Evolutionary conservation across 371 early-diverging fungal species (phyloP), one percentile per base, ranked within the genome.

Genomic region (Basidiobolus meristosporus): DNA sequence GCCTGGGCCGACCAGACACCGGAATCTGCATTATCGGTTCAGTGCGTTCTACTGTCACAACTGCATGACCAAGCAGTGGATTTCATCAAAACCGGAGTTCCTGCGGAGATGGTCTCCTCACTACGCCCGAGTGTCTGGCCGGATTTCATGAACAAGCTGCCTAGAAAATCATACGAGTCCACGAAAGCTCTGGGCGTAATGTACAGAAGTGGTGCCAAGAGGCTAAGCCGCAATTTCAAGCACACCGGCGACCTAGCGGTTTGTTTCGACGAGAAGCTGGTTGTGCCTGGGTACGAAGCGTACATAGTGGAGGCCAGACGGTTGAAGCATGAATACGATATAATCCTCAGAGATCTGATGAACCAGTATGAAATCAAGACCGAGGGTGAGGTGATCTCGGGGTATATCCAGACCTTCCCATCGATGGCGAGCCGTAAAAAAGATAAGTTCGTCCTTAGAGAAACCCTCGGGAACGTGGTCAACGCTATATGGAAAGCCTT

Each of bases 141-240:
- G 0, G 84, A 84, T 48, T 89, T 79, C 44, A 81, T 89, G 84
- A 65, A 80, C 38, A 76, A 77, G 46, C 53, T 57, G 3, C 57
- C 57, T 22, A 68, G 70, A 38, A 46, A 47, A 6, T 47, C 52
- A 0, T 85, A 84, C 44, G 6, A 12, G 1, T 77, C 78, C 2
- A 41, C 48, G 31, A 70, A 76, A 32, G 68, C 73, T 1, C 45
- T 80, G 1, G 82, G 82, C 0, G 43, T 40, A 1, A 65, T 88
- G 1, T 85, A 67, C 46, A 60, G 81, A 12, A 38, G 40, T n/a
- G n/a, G n/a, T 3, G 39, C 39, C n/a, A 26, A 44, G 10, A n/a
- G n/a, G n/a, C n/a, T n/a, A n/a, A n/a, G n/a, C n/a, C n/a, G n/a
- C n/a, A n/a, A n/a, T n/a, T n/a, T n/a, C n/a, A n/a, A n/a, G n/a